These are phyloP conservation scores for Nadsonia commutata DNA, from an alignment of 1,139 yeast species.

Conservation along the genomic window DNA sequence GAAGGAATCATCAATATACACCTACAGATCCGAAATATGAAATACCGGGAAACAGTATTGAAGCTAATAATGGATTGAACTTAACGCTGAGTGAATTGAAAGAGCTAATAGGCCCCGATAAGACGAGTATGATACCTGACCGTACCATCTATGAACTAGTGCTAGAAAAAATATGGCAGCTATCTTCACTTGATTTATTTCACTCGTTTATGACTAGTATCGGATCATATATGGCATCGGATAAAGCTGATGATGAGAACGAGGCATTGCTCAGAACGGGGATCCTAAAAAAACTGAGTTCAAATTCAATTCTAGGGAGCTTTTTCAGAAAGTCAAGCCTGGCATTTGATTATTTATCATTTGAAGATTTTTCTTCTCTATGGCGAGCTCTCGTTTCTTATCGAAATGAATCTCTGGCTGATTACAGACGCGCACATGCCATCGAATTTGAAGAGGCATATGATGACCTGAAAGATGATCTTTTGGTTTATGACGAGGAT, in stretches of 20 bases:
- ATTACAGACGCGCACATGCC: background rate
- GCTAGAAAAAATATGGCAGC: constrained; percentile 8
- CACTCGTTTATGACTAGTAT: constrained; percentile 8
- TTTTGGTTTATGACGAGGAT: background rate
- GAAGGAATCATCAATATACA: background rate
- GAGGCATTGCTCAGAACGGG: background rate
- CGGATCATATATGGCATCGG: background rate
- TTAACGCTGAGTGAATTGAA: background rate
- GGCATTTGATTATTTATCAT: constrained; percentile 39
- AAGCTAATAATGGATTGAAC: constrained; percentile 2
- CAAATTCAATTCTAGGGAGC: constrained; percentile 24
- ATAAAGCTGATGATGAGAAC: constrained; percentile 6
- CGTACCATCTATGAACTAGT: constrained; percentile 7
- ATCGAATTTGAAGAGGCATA: background rate
- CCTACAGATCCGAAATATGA: constrained; percentile 5
- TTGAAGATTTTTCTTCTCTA: constrained; percentile 40
- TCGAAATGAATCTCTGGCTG: constrained; percentile 16
- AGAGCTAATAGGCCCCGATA: background rate
- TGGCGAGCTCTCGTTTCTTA: constrained; percentile 42
- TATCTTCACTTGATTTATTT: constrained; percentile 11
- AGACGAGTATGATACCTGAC: background rate
- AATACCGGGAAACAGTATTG: background rate
- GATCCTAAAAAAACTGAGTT: background rate
- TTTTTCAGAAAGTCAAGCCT: constrained; percentile 31
- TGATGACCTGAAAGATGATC: background rate